phyloP scores from a whole-genome alignment of 306 rosid genomes.

The Castanopsis chinensis region DNA sequence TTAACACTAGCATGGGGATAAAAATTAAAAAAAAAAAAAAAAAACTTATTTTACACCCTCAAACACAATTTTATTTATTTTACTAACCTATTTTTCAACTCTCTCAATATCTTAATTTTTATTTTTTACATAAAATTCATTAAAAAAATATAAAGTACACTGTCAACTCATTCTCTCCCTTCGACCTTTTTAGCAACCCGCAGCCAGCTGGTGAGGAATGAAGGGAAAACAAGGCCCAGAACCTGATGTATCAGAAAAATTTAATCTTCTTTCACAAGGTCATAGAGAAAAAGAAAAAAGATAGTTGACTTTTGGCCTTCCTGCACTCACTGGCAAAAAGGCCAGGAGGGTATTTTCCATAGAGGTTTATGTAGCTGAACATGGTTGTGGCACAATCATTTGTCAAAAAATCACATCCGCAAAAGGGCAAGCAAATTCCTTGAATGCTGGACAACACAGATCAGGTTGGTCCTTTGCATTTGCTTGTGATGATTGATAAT shows the following conservation, averaged over 20 bases:
- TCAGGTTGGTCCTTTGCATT: conserved; percentile 85
- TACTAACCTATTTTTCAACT: no score
- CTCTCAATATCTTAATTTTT: no score
- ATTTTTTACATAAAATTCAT: no score
- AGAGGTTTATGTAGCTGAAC: conserved; percentile 94
- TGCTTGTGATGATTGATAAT: conserved; percentile 74
- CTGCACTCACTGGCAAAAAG: conserved; percentile 75
- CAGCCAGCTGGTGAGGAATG: background rate
- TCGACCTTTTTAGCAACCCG: no score
- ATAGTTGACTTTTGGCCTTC: no score
- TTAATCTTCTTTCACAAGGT: conserved; percentile 7
- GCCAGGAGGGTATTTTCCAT: conserved; percentile 93
- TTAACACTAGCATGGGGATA: no score
- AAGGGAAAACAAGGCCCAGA: conserved; percentile 2
- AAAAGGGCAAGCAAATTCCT: conserved; percentile 87
- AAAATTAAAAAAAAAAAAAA: no score
- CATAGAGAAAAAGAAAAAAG: conserved; percentile 20
- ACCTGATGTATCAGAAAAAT: conserved; percentile 10
- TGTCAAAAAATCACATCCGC: conserved; percentile 52
- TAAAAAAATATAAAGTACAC: no score
- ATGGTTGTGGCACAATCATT: conserved; percentile 85
- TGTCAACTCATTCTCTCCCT: no score
- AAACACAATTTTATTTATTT: no score
- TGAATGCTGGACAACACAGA: conserved; percentile 59
- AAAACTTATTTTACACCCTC: no score